Conservation (phyloP, 75 land plant genomes). For the Cunninghamia lanceolata region DNA sequence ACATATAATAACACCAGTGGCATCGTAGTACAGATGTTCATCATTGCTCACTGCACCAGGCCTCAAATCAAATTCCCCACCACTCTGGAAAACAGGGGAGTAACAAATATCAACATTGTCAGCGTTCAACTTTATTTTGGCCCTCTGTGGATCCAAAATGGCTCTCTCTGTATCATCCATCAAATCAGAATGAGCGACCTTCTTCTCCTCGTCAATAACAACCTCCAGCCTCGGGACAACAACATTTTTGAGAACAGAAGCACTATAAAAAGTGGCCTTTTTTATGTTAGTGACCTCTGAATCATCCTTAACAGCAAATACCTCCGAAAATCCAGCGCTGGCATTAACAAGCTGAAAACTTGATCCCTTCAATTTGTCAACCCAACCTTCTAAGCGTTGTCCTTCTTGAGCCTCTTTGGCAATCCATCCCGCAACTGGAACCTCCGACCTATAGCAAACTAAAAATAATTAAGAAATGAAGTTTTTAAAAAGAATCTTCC, state of each 20-base stretch:
- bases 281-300: too few species aligned
- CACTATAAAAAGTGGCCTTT: too few species aligned
- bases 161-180: constrained; percentile 93
- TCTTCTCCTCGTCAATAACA: constrained; percentile 89
- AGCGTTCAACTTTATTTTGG: constrained; percentile 68
- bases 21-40: constrained; percentile 80
- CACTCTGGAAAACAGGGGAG: too few species aligned
- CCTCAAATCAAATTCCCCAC: too few species aligned
- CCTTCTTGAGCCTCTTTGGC: constrained; percentile 78
- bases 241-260: too few species aligned
- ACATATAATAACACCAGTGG: constrained; percentile 77
- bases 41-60: constrained; percentile 83
- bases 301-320: too few species aligned
- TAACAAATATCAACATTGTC: constrained; percentile 95
- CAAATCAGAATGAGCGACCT: constrained; percentile 66
- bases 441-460: not conserved
- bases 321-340: too few species aligned
- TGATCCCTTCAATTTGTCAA: constrained; percentile 69
- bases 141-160: constrained; percentile 60
- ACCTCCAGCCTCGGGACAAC: too few species aligned
- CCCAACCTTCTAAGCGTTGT: constrained; percentile 70
- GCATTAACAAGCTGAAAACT: too few species aligned
- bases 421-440: constrained; percentile 49
- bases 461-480: too few species aligned
- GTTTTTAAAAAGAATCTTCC: too few species aligned